Evolutionary conservation across 345 rosid genomes (phyloP).

Genomic region (Brassica rapa): DNA sequence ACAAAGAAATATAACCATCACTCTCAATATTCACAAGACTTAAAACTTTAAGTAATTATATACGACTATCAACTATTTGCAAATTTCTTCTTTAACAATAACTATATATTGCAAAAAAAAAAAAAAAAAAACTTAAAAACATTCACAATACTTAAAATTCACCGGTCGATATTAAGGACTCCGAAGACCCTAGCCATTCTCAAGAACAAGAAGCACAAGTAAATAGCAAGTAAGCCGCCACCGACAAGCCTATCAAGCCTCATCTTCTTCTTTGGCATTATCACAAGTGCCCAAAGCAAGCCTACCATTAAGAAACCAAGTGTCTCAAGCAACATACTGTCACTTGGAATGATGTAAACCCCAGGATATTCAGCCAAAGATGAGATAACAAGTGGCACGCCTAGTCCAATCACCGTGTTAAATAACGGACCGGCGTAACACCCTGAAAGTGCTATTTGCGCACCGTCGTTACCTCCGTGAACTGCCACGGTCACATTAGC

Average conservation of each 20-base stretch:
- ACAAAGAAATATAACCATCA: slow-evolving; percentile 18
- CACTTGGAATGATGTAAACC: slow-evolving; percentile 49
- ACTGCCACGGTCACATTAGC: slow-evolving; percentile 70
- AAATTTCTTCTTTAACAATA: slow-evolving; percentile 7
- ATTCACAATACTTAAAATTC: not conserved
- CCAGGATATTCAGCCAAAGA: slow-evolving; percentile 60
- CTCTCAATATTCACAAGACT: slow-evolving; percentile 27
- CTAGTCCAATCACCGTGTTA: slow-evolving; percentile 73
- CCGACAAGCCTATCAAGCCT: slow-evolving; percentile 68
- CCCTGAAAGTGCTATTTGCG: slow-evolving; percentile 76
- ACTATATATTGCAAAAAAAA: slow-evolving; percentile 9
- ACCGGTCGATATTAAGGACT: slow-evolving; percentile 37
- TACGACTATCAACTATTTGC: slow-evolving; percentile 21
- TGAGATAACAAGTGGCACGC: slow-evolving; percentile 65
- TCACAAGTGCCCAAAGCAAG: slow-evolving; percentile 77
- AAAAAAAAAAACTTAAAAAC: not conserved
- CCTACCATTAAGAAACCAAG: slow-evolving; percentile 64
- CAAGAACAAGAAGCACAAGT: slow-evolving; percentile 54
- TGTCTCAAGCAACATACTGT: slow-evolving; percentile 68
- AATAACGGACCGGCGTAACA: slow-evolving; percentile 92
- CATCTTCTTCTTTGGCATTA: slow-evolving; percentile 69
- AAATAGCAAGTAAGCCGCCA: slow-evolving; percentile 66
- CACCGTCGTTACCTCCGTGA: slow-evolving; percentile 69
- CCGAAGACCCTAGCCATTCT: slow-evolving; percentile 49
- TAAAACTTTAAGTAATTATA: not conserved